Evolutionary conservation across 176 grass and related monocot species (phyloP), one percentile per base, ranked within the genome.

Genomic region (Aegilops bicornis): DNA sequence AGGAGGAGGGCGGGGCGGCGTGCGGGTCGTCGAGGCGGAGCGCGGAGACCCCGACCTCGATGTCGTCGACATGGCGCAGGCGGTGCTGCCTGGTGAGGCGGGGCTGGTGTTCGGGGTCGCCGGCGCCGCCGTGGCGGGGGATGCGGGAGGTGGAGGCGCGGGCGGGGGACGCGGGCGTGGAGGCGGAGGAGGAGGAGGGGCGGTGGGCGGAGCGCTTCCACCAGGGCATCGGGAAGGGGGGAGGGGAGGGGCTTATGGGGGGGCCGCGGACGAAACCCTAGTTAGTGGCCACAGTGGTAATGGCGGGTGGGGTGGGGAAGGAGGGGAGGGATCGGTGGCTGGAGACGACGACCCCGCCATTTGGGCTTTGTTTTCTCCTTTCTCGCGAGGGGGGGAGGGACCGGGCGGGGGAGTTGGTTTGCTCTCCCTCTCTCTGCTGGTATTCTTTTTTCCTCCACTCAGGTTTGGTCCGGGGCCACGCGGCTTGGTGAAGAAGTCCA

Each of bases 291-390:
- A 10, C 36, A 72, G 86, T 69, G 82, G 77, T 33, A 71, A 91
- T 85, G 82, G 90, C 64, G 77, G 40, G 40, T 10, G 40, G 10
- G 77, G 61, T 52, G 15, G 5, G 7, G 1, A 10, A 47, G 29
- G 15, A 14, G 4, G 1, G 10, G 10, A 69, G 77, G 76, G 63
- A 88, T 80, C 60, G 85, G 61, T 35, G 48, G 48, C 48, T 52
- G 85, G 68, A 81, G 85, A 87, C 89, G 85, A 91, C 89, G 85
- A 91, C 89, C 85, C 62, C 89, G 85, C 86, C 89, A 85, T 88
- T 70, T 77, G 62, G 82, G 30, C 67, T 65, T 65, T 78, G 69
- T 79, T 77, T 78, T 83, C 52, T 65, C 43, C 10, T 24, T 69
- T 84, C 75, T 81, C 27, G 63, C 10, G 83, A 20, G 17, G 6